These are phyloP conservation scores for Helianthus tuberosus DNA, from an alignment of 129 eudicot species.

Conservation along the genomic window DNA sequence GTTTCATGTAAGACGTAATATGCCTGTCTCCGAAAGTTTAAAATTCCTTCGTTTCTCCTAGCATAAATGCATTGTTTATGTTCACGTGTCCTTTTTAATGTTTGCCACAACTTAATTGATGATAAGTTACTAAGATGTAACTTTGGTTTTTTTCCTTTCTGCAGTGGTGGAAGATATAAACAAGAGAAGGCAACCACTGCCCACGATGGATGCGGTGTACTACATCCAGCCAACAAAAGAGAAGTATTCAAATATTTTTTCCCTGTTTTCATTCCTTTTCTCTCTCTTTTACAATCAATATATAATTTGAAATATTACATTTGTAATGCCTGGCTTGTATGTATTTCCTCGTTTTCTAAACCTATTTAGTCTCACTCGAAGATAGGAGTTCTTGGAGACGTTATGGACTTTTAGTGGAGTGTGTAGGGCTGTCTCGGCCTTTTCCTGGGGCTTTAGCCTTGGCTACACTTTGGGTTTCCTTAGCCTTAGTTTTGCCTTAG, in stretches of 20 bases:
- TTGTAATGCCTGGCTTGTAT: background rate
- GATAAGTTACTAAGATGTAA: background rate
- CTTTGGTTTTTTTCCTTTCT: slow-evolving; percentile 21
- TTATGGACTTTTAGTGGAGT: too few relatives aligned
- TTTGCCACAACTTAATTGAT: slow-evolving; percentile 14
- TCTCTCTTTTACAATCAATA: slow-evolving; percentile 6
- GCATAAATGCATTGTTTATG: slow-evolving; percentile 11
- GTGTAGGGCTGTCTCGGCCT: too few relatives aligned
- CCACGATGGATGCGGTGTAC: slow-evolving; percentile 95
- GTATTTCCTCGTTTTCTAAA: background rate
- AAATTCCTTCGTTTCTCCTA: slow-evolving; percentile 8
- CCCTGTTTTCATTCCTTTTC: slow-evolving; percentile 3
- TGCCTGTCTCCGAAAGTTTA: slow-evolving; percentile 32
- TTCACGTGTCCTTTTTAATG: slow-evolving; percentile 13
- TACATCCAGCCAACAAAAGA: slow-evolving; percentile 92
- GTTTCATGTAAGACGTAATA: slow-evolving; percentile 80
- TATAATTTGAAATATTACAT: slow-evolving; percentile 7
- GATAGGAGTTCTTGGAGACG: too few relatives aligned
- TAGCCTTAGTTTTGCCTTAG: too few relatives aligned
- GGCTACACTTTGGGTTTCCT: too few relatives aligned
- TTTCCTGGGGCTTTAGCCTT: too few relatives aligned
- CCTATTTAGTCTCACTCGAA: background rate
- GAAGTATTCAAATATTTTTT: slow-evolving; percentile 47
- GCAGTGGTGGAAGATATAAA: slow-evolving; percentile 98
- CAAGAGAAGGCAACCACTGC: slow-evolving; percentile 87